Evolutionary conservation across 768 basidiomycete species (phyloP).

Genomic region (Ramaria sp.): DNA sequence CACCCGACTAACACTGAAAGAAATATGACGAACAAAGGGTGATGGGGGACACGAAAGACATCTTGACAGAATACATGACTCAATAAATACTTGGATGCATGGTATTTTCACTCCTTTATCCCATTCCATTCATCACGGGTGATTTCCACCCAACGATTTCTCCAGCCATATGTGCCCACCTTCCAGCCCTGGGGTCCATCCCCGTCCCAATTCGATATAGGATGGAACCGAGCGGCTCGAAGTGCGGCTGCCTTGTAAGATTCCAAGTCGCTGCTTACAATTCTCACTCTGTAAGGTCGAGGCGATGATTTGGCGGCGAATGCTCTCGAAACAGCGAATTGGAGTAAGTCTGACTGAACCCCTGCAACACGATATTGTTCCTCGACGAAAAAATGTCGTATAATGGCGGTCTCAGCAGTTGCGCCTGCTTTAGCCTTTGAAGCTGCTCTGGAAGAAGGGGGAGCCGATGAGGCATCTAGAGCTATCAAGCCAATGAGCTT

Average conservation of each 20-base stretch:
- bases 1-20: too few species aligned
- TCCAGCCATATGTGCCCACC: slow-evolving; percentile 8
- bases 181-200: slow-evolving; percentile 52
- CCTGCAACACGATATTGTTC: slow-evolving; percentile 44
- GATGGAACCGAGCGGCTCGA: slow-evolving; percentile 35
- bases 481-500: slow-evolving; percentile 60
- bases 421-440: slow-evolving; percentile 16
- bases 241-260: slow-evolving; percentile 37
- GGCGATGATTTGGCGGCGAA: slow-evolving; percentile 40
- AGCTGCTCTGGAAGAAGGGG: slow-evolving; percentile 20
- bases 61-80: too few species aligned
- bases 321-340: slow-evolving; percentile 45
- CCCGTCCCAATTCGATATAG: slow-evolving; percentile 28
- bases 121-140: slow-evolving; percentile 9
- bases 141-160: slow-evolving; percentile 6
- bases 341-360: slow-evolving; percentile 56
- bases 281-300: neutral
- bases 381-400: slow-evolving; percentile 70
- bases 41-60: too few species aligned
- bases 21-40: too few species aligned
- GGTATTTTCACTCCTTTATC: neutral
- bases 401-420: slow-evolving; percentile 40
- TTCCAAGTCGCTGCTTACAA: slow-evolving; percentile 20
- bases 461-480: slow-evolving; percentile 46
- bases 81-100: neutral